These are phyloP conservation scores for Yarrowia sp. DNA, from an alignment of 805 yeast species.

Conservation along the genomic window DNA sequence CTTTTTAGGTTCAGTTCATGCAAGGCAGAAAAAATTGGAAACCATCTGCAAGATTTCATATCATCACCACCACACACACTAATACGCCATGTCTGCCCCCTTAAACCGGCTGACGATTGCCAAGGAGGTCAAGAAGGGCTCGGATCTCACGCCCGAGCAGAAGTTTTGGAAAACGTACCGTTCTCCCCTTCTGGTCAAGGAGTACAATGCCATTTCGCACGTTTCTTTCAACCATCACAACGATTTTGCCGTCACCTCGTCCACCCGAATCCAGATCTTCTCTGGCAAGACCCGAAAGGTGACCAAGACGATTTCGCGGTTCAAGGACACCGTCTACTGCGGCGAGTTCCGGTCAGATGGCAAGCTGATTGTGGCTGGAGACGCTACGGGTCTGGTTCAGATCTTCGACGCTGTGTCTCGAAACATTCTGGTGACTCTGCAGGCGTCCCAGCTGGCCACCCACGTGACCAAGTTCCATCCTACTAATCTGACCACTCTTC, in stretches of 20 bases:
- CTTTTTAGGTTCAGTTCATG: slow-evolving; percentile 13
- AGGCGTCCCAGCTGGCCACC: slow-evolving; percentile 85
- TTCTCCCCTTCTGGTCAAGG: slow-evolving; percentile 88
- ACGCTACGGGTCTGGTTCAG: slow-evolving; percentile 91
- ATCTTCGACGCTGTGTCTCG: slow-evolving; percentile 86
- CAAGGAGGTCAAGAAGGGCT: slow-evolving; percentile 34
- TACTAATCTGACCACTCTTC: slow-evolving; percentile 69
- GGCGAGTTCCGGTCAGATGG: slow-evolving; percentile 95
- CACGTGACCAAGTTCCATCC: slow-evolving; percentile 95
- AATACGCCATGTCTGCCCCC: slow-evolving; percentile 38
- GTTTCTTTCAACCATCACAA: slow-evolving; percentile 74
- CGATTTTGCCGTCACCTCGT: slow-evolving; percentile 91
- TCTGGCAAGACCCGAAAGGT: slow-evolving; percentile 95
- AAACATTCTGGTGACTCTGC: slow-evolving; percentile 76
- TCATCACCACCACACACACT: slow-evolving; percentile 31
- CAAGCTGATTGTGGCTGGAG: slow-evolving; percentile 89
- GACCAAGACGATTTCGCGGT: slow-evolving; percentile 80
- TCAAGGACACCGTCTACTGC: slow-evolving; percentile 88
- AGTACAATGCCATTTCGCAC: slow-evolving; percentile 89
- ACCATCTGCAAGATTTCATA: slow-evolving; percentile 39
- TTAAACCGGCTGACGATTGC: slow-evolving; percentile 36
- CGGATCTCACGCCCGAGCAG: slow-evolving; percentile 60
- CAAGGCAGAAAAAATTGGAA: slow-evolving; percentile 29
- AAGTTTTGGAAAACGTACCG: slow-evolving; percentile 90
- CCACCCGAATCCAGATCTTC: slow-evolving; percentile 89